These are phyloP conservation scores for Ensete ventricosum DNA, from an alignment of 176 grass and related monocot species.

Conservation along the genomic window DNA sequence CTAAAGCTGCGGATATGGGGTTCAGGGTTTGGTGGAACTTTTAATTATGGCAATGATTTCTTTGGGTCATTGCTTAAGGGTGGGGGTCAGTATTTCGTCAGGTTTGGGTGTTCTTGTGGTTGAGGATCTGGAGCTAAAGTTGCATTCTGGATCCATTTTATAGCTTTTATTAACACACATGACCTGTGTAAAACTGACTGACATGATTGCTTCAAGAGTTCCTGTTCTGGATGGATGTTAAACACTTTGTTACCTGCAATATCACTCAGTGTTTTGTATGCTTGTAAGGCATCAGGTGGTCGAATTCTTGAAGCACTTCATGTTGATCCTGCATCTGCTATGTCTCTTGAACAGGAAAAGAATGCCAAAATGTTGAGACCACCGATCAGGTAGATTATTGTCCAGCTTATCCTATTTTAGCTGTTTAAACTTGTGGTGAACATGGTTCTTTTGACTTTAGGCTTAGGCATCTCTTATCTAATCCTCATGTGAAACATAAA, in stretches of 20 bases:
- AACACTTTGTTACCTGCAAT: conserved; percentile 13
- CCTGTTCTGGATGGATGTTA: neutral
- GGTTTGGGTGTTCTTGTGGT: neutral
- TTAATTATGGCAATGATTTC: conserved; percentile 5
- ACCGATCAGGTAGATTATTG: conserved; percentile 47
- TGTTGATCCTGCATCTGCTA: conserved; percentile 86
- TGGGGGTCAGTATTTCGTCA: neutral
- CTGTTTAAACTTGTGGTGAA: neutral
- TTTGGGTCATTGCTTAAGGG: neutral
- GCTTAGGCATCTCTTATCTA: neutral
- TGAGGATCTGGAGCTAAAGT: neutral
- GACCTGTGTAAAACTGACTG: conserved; percentile 20
- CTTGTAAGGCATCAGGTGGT: conserved; percentile 61
- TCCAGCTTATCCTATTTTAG: conserved; percentile 6
- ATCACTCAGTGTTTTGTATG: conserved; percentile 39
- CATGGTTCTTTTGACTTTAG: neutral
- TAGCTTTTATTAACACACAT: neutral
- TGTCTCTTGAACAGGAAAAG: conserved; percentile 86
- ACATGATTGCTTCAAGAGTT: conserved; percentile 9
- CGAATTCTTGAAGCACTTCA: conserved; percentile 99
- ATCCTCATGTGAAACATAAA: neutral
- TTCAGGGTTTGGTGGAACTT: conserved; percentile 37
- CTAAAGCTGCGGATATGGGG: conserved; percentile 27
- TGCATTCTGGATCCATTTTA: neutral
- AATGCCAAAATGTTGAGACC: conserved; percentile 68